phyloP scores from a whole-genome alignment of 1,284 basidiomycete genomes.

The Cryptococcus depauperatus region DNA sequence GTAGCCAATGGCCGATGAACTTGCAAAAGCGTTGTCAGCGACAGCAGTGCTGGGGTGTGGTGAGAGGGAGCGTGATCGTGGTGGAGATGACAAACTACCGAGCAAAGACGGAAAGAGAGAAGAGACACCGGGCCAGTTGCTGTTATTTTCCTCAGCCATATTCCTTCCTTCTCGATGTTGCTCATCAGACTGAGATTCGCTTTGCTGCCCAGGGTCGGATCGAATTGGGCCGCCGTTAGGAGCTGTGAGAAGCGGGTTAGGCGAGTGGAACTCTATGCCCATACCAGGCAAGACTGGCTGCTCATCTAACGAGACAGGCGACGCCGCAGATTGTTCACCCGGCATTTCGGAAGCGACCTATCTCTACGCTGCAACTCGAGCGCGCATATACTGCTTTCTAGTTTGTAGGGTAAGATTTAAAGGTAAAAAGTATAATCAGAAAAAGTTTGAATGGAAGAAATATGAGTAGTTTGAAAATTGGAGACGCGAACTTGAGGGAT shows the following conservation, averaged over 20 bases:
- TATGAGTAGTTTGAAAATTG: no score
- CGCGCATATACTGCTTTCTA: neutral
- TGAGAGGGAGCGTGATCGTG: neutral
- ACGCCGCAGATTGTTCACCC: neutral
- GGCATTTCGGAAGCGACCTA: neutral
- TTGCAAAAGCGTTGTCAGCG: neutral
- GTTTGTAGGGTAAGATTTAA: no score
- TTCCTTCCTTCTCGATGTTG: neutral
- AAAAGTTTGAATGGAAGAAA: no score
- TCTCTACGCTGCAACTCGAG: neutral
- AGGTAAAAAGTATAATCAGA: no score
- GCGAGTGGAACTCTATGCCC: constrained; percentile 17
- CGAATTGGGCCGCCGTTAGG: neutral
- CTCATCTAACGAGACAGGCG: neutral
- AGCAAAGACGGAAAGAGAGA: neutral
- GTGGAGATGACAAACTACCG: constrained; percentile 1
- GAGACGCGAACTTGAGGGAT: no score
- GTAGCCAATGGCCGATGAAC: constrained; percentile 7
- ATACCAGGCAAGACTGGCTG: constrained; percentile 13
- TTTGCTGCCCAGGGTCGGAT: neutral
- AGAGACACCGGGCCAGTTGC: neutral
- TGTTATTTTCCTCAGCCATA: neutral
- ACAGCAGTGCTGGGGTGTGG: neutral
- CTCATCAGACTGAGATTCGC: neutral
- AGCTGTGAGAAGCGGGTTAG: constrained; percentile 15